Evolutionary conservation across 2,329 filamentous ascomycete species (phyloP), one percentile per base, ranked within the genome.

Genomic region (Juglanconis juglandina): DNA sequence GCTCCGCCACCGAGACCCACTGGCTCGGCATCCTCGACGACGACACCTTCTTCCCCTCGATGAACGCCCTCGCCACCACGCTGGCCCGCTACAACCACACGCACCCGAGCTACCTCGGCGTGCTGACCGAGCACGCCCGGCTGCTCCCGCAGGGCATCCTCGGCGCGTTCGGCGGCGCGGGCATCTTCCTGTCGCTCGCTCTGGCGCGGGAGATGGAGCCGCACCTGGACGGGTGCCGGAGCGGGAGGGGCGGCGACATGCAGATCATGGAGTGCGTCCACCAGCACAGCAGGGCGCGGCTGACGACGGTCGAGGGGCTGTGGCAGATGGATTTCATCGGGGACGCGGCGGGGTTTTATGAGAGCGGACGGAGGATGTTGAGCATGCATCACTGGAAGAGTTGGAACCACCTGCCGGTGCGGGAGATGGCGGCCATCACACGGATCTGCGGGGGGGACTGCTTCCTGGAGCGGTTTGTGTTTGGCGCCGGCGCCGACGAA

Each of bases 351-450:
- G 85, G 85, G 0, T 85, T 87, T 67, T 87, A 85, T 67, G 85
- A 87, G 71, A 78, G 80, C 3, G 82, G 82, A 1, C 71, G 77
- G 30, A 71, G 75, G 14, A 80, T 82, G 0, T 70, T 86, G 9
- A 85, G 79, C 54, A 73, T 87, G 4, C 85, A 87, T 68, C 85
- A 87, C 72, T 87, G 83, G 83, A 86, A 86, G 68, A 81, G 78
- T 7, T 87, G 84, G 82, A 83, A 85, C 70, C 66, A 75, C 7
- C 74, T 73, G 14, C 79, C 79, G 49, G 74, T 85, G 44, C 75
- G 77, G 39, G 74, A 77, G 58, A 80, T 85, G 73, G 77, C 79
- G 33, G 70, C 74, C 35, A 73, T 83, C 10, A 72, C 77, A 5
- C 68, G 76, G 6, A 67, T 84, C 14, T 87, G 84, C 63, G 84